Conservation (phyloP, 2,329 filamentous ascomycete genomes). For the Sphaerulina vaccinii region DNA sequence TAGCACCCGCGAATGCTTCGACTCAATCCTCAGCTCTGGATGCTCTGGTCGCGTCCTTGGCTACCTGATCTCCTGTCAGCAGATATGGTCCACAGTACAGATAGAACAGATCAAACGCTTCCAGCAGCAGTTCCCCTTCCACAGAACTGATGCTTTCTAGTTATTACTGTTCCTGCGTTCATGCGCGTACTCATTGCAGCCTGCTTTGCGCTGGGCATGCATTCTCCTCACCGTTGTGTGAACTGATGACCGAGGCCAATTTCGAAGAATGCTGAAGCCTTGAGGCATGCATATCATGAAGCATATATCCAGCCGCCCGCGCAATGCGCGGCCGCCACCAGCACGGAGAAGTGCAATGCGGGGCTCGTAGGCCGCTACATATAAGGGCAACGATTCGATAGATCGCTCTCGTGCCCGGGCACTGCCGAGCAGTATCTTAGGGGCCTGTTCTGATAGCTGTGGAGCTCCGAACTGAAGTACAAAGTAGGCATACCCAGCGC, state of each 20-base stretch:
- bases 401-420: slow-evolving; percentile 11
- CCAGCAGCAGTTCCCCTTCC: neutral
- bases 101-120: neutral
- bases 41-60: slow-evolving; percentile 34
- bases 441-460: no score
- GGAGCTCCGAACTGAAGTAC: neutral
- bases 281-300: slow-evolving; percentile 2
- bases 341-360: no score
- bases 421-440: neutral
- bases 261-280: slow-evolving; percentile 6
- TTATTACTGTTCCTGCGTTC: no score
- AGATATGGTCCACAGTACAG: no score
- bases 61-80: slow-evolving; percentile 14
- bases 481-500: neutral
- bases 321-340: neutral
- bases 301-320: neutral
- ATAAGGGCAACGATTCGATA: slow-evolving; percentile 6
- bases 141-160: neutral
- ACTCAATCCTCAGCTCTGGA: slow-evolving; percentile 37
- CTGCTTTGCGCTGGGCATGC: no score
- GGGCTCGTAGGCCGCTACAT: neutral
- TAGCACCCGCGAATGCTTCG: slow-evolving; percentile 30
- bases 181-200: no score
- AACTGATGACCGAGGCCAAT: slow-evolving; percentile 1
- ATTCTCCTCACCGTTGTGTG: no score